Percentiles rank a stretch among this genome's conserved stretches.
Conservation (phyloP, 352 stramenopile species). For the Globisporangium irregulare region DNA sequence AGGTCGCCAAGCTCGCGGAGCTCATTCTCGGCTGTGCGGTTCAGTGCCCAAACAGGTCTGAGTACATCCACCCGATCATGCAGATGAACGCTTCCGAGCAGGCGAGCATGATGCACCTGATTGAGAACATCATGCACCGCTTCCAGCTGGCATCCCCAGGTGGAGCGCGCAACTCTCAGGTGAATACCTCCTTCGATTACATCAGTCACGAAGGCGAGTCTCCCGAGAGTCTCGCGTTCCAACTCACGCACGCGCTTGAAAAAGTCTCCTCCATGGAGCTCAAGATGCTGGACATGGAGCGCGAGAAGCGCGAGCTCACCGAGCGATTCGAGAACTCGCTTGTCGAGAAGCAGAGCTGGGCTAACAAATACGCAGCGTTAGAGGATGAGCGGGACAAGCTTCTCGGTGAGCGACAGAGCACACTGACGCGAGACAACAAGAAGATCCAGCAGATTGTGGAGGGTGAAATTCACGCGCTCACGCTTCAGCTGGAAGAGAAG, state of each 20-base stretch:
- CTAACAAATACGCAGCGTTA: conserved; percentile 41
- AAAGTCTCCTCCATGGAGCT: conserved; percentile 69
- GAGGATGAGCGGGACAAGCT: conserved; percentile 73
- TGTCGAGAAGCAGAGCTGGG: conserved; percentile 44
- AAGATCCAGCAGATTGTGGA: conserved; percentile 88
- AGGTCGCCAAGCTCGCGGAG: conserved; percentile 70
- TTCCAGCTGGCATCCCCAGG: conserved; percentile 61
- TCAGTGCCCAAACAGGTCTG: conserved; percentile 72
- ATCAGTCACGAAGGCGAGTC: conserved; percentile 40
- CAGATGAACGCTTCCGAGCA: conserved; percentile 75
- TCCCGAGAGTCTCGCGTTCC: conserved; percentile 41
- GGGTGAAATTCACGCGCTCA: conserved; percentile 71
- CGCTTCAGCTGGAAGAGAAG: conserved; percentile 75
- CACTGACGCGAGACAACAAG: conserved; percentile 79
- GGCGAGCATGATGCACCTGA: conserved; percentile 80
- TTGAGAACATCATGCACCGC: conserved; percentile 81
- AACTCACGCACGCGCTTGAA: conserved; percentile 64
- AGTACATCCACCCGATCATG: conserved; percentile 87
- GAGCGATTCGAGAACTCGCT: conserved; percentile 65
- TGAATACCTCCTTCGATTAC: conserved; percentile 61
- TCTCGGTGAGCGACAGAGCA: conserved; percentile 64
- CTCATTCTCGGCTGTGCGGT: conserved; percentile 76
- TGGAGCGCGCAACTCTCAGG: conserved; percentile 19
- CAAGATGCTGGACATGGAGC: conserved; percentile 72
- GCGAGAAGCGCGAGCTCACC: conserved; percentile 70